Evolutionary conservation across 2,329 filamentous ascomycete species (phyloP), one percentile per base, ranked within the genome.

Genomic region (Beauveria rudraprayagi): DNA sequence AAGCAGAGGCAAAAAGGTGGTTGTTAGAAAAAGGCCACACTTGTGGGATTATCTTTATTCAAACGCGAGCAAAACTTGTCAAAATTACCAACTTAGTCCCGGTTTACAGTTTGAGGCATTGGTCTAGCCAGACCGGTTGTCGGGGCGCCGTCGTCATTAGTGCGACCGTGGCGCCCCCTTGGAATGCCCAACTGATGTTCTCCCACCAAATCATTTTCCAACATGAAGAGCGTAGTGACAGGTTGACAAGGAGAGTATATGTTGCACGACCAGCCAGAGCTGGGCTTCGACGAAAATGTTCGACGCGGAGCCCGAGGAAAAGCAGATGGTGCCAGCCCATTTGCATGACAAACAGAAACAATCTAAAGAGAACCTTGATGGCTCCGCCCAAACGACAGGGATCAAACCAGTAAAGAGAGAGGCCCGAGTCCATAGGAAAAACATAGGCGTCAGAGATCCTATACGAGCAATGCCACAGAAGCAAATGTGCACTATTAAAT

Each of bases 271-370:
- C 24, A 37, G 41, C 53, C 40, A 34, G 4, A 14, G 19, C 51
- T 34, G 53, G 9, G 22, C 5, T 34, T 34, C 26, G 24, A 24
- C 53, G 53, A 56, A 34, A 46, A 46, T 9, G n/a, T 11, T 46
- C 0, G 7, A 37, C 22, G 14, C 40, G 26, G 2, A 17, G 22
- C 6, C 40, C 14, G n/a, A 37, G 26, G 24, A 37, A 22, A n/a
- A 11, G 28, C 50, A 52, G 34, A 41, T 41, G 46, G 46, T 51
- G 19, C 56, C 56, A 51, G 56, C 46, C 56, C 56, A 58, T 43
- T 30, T 16, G 54, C 17, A 51, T 51, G 56, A 58, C 30, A 58
- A 41, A 43, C 8, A 51, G 46, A 26, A 28, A 43, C 30, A 34
- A 43, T 22, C 34, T 41, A 19, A n/a, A 11, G 16, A 17, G 28